Base-by-base conservation (phyloP, 2,329 filamentous ascomycete genomes). In the Aspergillus tanneri region DNA sequence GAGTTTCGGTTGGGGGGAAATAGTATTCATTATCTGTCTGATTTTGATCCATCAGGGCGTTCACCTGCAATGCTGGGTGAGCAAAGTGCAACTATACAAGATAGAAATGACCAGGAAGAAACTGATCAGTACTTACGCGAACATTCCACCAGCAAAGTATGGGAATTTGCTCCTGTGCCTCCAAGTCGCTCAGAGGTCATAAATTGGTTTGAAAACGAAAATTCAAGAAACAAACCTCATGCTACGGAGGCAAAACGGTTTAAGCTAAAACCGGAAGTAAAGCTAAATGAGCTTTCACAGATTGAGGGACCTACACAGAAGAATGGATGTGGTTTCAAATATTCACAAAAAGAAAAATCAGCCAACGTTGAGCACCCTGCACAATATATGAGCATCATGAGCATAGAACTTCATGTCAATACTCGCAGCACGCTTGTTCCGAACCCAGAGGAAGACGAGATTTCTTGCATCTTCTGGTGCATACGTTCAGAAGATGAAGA, bases 331-430 rank as follows among this genome's bases (percentile, higher is more conserved):
- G 89, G 87, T 0, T 92, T 91, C 74, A 93, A 91, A 64, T 95
- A 88, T 66, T 90, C 87, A 0, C 90, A 91, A 57, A 88, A 85
- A 62, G 78, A 80, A 52, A 82, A 84, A 56, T 85, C 85, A 1
- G 87, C 85, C 0, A 90, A 84, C 56, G 84, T 95, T 14, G 82
- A 89, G 61, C 88, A 92, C 56, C 89, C 95, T 66, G 84, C 83
- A 2, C 88, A 93, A 58, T 95, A 96, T 66, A 97, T 99, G 93
- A 96, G 88, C 58, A 90, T 87, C 14, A 91, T 99, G 88, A 95
- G 90, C 57, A 71, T 99, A 5, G 93, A 99, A 65, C 73, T 97
- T 4, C 92, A 99, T 64, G 86, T 95, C 53, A 96, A 95, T 59
- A 93, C 87, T 3, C 81, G 92, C 47, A 89, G 83, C 5, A 84